These are phyloP conservation scores for Lagenidium giganteum DNA, from an alignment of 352 stramenopile genomes.

Conservation along the genomic window DNA sequence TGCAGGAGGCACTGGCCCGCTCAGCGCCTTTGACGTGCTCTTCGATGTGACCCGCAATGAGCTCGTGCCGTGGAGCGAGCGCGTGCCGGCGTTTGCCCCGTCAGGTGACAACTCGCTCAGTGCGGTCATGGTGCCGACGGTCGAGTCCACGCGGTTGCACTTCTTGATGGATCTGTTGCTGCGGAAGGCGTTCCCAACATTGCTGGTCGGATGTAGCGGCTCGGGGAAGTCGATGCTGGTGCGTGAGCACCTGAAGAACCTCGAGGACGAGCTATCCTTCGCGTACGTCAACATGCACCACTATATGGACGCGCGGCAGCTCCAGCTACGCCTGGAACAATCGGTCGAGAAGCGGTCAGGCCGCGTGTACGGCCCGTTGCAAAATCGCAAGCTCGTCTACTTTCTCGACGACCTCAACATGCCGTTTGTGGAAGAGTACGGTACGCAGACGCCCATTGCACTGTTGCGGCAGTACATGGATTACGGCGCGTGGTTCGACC, in stretches of 20 bases:
- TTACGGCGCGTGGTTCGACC: constrained; percentile 89
- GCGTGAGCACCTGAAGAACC: constrained; percentile 54
- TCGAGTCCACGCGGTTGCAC: constrained; percentile 69
- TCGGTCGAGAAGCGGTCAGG: constrained; percentile 85
- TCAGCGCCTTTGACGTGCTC: constrained; percentile 75
- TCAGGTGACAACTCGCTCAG: constrained; percentile 50
- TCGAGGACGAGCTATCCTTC: constrained; percentile 35
- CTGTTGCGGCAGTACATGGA: constrained; percentile 91
- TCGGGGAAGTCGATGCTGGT: constrained; percentile 84
- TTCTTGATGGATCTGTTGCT: constrained; percentile 60
- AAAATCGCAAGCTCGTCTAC: constrained; percentile 80
- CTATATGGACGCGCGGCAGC: constrained; percentile 78
- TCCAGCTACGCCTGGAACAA: constrained; percentile 79
- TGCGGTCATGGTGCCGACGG: constrained; percentile 65
- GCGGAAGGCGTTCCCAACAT: constrained; percentile 31
- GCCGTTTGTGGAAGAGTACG: constrained; percentile 83
- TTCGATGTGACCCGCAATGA: constrained; percentile 74
- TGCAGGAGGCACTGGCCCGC: neutral
- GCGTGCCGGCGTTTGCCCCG: constrained; percentile 35
- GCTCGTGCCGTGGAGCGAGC: constrained; percentile 72
- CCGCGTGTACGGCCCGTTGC: constrained; percentile 75
- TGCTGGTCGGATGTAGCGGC: constrained; percentile 77
- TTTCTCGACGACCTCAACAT: constrained; percentile 92
- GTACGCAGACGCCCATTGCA: constrained; percentile 86
- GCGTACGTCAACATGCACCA: constrained; percentile 79